Evolutionary conservation across 2,329 filamentous ascomycete species (phyloP), one percentile per base, ranked within the genome.

Genomic region (Tolypocladium inflatum): DNA sequence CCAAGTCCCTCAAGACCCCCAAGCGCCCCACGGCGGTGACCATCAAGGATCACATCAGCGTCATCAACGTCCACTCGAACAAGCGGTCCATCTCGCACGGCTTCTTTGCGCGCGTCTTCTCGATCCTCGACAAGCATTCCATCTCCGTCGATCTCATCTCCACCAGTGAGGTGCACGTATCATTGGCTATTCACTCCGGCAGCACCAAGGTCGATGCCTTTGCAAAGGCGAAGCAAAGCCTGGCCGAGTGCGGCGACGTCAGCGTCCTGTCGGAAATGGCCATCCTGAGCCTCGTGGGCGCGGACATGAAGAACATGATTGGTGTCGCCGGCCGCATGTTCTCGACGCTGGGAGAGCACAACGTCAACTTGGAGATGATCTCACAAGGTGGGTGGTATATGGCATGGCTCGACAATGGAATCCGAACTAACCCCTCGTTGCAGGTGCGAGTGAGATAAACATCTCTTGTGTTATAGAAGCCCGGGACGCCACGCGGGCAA

Each of bases 311-410:
- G 79, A 94, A 96, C 73, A 97, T 97, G 91, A 80, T 90, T 58
- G 94, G 94, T 61, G 91, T 99, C 62, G 90, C 90, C 9, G 94
- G 94, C 35, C 86, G 84, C 65, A 97, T 99, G 89, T 97, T 99
- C 74, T 90, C 89, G 54, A 95, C 92, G 1, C 79, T 99, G 21
- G 94, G 94, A 50, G 90, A 97, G 70, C 89, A 96, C 71, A 89
- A 90, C 66, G 87, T 99, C 69, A 99, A 99, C 71, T 91, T 99
- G 65, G 94, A 99, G 76, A 99, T 99, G 94, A 99, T 99, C 65
- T 96, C 91, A 30, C 94, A 99, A 77, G 94, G 94, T 93, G 80
- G 68, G 79, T 59, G 6, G 3, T 3, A 3, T 10, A 7, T 11
- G 17, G 30, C 23, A 3, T 19, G 9, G 5, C 10, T 19, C 5